Conservation (phyloP, 83 land plant genomes). For the Thuja plicata region DNA sequence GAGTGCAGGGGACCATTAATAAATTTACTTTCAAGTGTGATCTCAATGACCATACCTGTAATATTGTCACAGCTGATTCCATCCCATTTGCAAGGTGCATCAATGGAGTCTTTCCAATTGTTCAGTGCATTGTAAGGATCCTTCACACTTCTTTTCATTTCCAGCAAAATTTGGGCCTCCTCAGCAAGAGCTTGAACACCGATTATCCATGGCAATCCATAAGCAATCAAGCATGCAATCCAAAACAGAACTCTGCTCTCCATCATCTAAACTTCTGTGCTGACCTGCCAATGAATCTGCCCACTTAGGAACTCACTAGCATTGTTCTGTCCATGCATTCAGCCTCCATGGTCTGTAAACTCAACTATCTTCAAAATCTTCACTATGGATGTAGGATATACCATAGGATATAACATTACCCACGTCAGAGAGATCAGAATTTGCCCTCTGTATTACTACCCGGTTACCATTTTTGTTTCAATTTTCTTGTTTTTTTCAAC, state of each 20-base stretch:
- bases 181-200: background rate
- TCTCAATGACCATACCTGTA: conserved; percentile 38
- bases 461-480: background rate
- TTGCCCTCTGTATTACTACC: background rate
- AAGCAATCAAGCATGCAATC: background rate
- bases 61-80: conserved; percentile 43
- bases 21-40: conserved; percentile 33
- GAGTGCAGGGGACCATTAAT: conserved; percentile 47
- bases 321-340: background rate
- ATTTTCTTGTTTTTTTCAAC: background rate
- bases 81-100: conserved; percentile 44
- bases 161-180: background rate
- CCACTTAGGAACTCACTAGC: background rate
- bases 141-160: conserved; percentile 2
- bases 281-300: background rate
- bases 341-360: background rate
- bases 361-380: background rate
- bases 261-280: background rate
- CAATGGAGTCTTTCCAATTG: conserved; percentile 30
- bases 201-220: background rate
- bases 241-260: background rate
- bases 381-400: background rate
- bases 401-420: background rate
- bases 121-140: conserved; percentile 28
- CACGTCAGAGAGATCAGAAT: background rate